Percentiles rank a stretch among this genome's conserved stretches.
Conservation (phyloP, 2,329 filamentous ascomycete genomes). For the Penicillium sp. region DNA sequence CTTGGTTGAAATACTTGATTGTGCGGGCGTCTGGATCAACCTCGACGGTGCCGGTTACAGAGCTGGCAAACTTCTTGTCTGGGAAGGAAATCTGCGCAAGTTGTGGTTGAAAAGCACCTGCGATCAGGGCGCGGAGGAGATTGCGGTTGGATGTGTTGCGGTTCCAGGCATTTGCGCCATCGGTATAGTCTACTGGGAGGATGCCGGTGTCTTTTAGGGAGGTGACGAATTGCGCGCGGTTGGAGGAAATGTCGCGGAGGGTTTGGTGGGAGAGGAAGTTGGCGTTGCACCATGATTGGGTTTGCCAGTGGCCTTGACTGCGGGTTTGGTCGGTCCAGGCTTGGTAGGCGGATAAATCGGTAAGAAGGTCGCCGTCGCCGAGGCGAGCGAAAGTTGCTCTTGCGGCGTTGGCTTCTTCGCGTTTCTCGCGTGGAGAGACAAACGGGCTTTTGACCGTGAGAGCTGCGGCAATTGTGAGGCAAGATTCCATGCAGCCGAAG, state of each 20-base stretch:
- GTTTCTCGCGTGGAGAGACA: conserved; percentile 71
- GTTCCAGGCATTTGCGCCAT: conserved; percentile 26
- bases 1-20: conserved; percentile 88
- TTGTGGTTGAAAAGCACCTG: conserved; percentile 73
- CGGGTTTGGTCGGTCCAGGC: conserved; percentile 67
- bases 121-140: conserved; percentile 64
- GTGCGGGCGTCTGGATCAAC: conserved; percentile 85
- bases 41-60: conserved; percentile 82
- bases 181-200: conserved; percentile 50
- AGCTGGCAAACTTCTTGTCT: conserved; percentile 88
- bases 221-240: conserved; percentile 75
- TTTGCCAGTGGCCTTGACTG: conserved; percentile 42
- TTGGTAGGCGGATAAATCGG: conserved; percentile 77
- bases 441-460: conserved; percentile 88
- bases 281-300: conserved; percentile 68
- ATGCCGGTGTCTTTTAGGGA: conserved; percentile 84
- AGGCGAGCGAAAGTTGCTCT: conserved; percentile 62
- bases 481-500: conserved; percentile 85
- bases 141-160: conserved; percentile 35
- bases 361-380: conserved; percentile 80
- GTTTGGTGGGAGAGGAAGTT: conserved; percentile 82
- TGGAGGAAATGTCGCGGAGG: conserved; percentile 80
- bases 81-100: conserved; percentile 88
- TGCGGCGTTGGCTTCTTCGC: conserved; percentile 74
- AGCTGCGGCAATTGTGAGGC: conserved; percentile 82